Percentiles rank a stretch among this genome's conserved stretches.
These are phyloP conservation scores for Dentipellis sp. DNA, from an alignment of 768 basidiomycete genomes.

Conservation along the genomic window DNA sequence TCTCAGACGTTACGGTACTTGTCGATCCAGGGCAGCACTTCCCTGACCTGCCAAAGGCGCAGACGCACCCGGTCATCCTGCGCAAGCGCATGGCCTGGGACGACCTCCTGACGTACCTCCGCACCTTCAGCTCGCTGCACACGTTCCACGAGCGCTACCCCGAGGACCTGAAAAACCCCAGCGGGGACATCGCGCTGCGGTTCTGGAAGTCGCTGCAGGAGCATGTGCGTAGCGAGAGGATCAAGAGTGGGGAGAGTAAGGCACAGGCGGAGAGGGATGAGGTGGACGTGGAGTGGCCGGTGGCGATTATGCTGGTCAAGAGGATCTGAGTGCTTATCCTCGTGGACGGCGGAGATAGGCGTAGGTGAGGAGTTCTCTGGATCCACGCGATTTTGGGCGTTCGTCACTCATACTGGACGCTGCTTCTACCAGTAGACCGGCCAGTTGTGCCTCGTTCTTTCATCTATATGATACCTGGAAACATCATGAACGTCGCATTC, in stretches of 20 bases:
- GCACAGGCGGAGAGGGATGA: conserved; percentile 16
- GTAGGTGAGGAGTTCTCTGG: background rate
- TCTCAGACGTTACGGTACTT: background rate
- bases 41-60: conserved; percentile 25
- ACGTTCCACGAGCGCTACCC: conserved; percentile 58
- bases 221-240: background rate
- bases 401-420: no score
- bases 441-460: no score
- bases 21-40: conserved; percentile 29
- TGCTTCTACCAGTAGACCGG: no score
- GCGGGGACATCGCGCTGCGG: conserved; percentile 57
- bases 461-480: no score
- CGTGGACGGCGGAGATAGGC: background rate
- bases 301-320: conserved; percentile 19
- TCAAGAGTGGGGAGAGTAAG: conserved; percentile 14
- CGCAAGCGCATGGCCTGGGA: conserved; percentile 54
- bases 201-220: conserved; percentile 50
- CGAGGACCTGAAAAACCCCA: conserved; percentile 36
- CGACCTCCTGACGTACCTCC: conserved; percentile 56
- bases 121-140: conserved; percentile 63
- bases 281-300: conserved; percentile 32
- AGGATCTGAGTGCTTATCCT: background rate
- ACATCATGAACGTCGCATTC: no score
- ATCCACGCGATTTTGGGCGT: no score
- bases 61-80: conserved; percentile 40